phyloP scores from a whole-genome alignment of 2,329 filamentous ascomycete species.

The Coniella vitis region DNA sequence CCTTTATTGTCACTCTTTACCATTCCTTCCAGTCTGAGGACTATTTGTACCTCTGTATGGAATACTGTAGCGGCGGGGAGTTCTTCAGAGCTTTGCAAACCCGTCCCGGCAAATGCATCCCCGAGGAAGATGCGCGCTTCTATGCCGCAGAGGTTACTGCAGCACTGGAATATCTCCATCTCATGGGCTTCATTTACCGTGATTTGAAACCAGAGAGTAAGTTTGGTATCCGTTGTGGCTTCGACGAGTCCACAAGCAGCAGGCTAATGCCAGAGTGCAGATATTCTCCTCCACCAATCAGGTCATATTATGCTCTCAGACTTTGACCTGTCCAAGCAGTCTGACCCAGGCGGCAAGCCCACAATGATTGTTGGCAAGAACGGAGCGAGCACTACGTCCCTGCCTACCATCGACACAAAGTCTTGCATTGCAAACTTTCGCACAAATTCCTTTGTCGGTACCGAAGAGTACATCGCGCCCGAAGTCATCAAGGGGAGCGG shows the following conservation, averaged over 20 bases:
- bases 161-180: constrained; percentile 88
- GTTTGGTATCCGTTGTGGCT: neutral
- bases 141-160: constrained; percentile 97
- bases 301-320: constrained; percentile 99
- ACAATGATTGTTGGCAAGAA: constrained; percentile 96
- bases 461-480: constrained; percentile 97
- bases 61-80: constrained; percentile 97
- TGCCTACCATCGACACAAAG: constrained; percentile 97
- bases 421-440: constrained; percentile 98
- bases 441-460: constrained; percentile 97
- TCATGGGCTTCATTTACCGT: constrained; percentile 99
- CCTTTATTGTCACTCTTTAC: constrained; percentile 97
- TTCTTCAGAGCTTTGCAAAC: constrained; percentile 97
- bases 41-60: constrained; percentile 98
- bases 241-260: constrained; percentile 10
- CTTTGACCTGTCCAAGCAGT: constrained; percentile 97
- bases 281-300: constrained; percentile 97
- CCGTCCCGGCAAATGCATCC: constrained; percentile 91
- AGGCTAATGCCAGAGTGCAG: constrained; percentile 27
- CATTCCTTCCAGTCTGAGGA: constrained; percentile 99
- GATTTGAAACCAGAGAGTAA: constrained; percentile 87
- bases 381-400: constrained; percentile 74
- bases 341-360: constrained; percentile 87
- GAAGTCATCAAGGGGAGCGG: constrained; percentile 98
- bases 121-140: constrained; percentile 93